Conservation (phyloP, 83 land plant genomes). For the Picea abies region DNA sequence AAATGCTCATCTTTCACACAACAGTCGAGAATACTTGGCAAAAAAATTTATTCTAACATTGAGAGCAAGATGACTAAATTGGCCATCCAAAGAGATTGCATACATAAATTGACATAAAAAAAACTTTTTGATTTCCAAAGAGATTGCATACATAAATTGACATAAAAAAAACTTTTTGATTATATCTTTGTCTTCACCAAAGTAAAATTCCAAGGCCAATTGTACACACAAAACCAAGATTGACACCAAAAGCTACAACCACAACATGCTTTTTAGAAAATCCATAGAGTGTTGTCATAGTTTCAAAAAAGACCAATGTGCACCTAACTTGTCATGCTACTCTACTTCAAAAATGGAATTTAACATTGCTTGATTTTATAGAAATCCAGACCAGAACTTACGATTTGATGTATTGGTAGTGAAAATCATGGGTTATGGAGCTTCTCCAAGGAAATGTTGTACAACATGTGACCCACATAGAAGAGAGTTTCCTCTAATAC, state of each 20-base stretch:
- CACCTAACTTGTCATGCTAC: too few relatives aligned
- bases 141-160: too few relatives aligned
- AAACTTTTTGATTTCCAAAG: too few relatives aligned
- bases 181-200: conserved; percentile 52
- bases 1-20: neutral
- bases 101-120: too few relatives aligned
- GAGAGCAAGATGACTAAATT: neutral
- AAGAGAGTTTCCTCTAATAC: conserved; percentile 59
- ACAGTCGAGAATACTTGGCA: neutral
- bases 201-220: conserved; percentile 33
- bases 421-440: conserved; percentile 35
- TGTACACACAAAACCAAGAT: conserved; percentile 34
- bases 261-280: conserved; percentile 37
- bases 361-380: too few relatives aligned
- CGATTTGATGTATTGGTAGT: neutral
- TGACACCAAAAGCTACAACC: conserved; percentile 42
- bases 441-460: conserved; percentile 39
- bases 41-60: neutral
- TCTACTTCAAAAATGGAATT: too few relatives aligned
- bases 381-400: too few relatives aligned
- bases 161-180: conserved; percentile 46
- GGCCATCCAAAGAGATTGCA: neutral
- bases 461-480: conserved; percentile 50
- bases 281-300: conserved; percentile 25
- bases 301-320: too few relatives aligned